A percentile compares a stretch with the other conserved stretches of the same genome.
Evolutionary conservation across 257 asterid genomes (phyloP).

Genomic region (Echites panduratus): DNA sequence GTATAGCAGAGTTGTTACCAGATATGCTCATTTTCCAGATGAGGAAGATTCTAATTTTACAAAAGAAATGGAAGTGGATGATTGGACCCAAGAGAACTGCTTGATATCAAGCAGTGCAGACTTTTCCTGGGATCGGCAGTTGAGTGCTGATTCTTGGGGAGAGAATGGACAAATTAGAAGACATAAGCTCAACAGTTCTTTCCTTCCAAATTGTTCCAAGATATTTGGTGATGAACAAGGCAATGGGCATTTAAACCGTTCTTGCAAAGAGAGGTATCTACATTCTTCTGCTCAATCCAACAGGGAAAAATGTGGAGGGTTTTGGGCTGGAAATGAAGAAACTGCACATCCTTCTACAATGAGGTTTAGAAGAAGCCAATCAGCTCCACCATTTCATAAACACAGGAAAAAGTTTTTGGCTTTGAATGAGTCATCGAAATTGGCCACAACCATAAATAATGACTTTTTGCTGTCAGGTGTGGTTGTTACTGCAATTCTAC

Average conservation of each 20-base stretch:
- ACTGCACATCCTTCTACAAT: constrained; percentile 22
- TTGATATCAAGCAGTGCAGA: constrained; percentile 22
- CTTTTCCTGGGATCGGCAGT: constrained; percentile 24
- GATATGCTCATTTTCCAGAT: constrained; percentile 25
- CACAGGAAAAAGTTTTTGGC: constrained; percentile 50
- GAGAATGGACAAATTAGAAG: constrained; percentile 23
- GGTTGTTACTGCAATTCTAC: background rate
- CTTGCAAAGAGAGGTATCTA: constrained; percentile 28
- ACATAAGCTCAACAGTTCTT: constrained; percentile 21
- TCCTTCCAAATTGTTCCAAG: constrained; percentile 35
- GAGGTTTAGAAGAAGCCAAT: constrained; percentile 51
- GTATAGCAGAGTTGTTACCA: constrained; percentile 16
- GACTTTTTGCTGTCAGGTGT: constrained; percentile 34
- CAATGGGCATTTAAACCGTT: constrained; percentile 22
- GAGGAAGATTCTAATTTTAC: constrained; percentile 24
- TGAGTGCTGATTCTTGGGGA: constrained; percentile 21
- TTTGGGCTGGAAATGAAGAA: constrained; percentile 23
- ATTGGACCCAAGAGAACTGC: constrained; percentile 34
- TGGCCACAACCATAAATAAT: constrained; percentile 23
- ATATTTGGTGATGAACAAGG: constrained; percentile 30
- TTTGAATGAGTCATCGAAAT: constrained; percentile 32
- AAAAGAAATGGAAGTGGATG: constrained; percentile 17
- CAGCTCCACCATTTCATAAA: constrained; percentile 86
- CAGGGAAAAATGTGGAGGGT: constrained; percentile 20
- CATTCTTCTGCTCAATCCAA: constrained; percentile 18